These are phyloP conservation scores for Drosera spatulata DNA, from an alignment of 179 eudicot genomes.

Conservation along the genomic window DNA sequence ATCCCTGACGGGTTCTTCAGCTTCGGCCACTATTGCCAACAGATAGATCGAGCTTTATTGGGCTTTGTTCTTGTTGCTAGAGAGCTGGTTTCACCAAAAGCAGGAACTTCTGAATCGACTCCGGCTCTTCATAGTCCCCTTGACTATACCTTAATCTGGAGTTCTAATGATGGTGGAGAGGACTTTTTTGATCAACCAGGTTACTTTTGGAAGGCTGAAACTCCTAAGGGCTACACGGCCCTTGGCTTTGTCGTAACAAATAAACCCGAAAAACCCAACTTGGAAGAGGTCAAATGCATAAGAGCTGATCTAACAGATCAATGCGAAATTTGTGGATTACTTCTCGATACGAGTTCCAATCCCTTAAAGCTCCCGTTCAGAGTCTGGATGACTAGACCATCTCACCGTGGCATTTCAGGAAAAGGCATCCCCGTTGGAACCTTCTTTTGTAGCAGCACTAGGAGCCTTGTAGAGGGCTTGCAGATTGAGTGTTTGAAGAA, in stretches of 20 bases:
- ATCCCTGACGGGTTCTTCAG: conserved; percentile 62
- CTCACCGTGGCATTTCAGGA: conserved; percentile 48
- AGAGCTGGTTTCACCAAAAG: conserved; percentile 15
- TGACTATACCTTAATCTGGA: conserved; percentile 68
- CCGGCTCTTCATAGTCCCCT: conserved; percentile 60
- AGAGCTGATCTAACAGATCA: conserved; percentile 65
- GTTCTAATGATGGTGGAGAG: conserved; percentile 41
- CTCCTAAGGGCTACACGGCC: conserved; percentile 81
- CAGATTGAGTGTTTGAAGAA: conserved; percentile 57
- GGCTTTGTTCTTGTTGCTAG: conserved; percentile 65
- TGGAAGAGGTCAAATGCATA: conserved; percentile 58
- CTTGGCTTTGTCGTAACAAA: conserved; percentile 67
- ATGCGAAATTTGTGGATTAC: conserved; percentile 36
- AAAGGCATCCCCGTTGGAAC: conserved; percentile 67
- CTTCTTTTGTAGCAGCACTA: conserved; percentile 42
- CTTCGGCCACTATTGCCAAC: conserved; percentile 77
- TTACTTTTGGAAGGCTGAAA: conserved; percentile 67
- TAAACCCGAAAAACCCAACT: conserved; percentile 41
- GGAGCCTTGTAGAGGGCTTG: conserved; percentile 30
- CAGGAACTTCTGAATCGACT: conserved; percentile 5
- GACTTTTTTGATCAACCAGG: conserved; percentile 32
- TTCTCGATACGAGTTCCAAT: conserved; percentile 25
- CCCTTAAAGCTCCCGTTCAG: conserved; percentile 24
- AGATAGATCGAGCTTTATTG: conserved; percentile 32
- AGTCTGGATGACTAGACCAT: conserved; percentile 72